Evolutionary conservation across 2,329 filamentous ascomycete species (phyloP).

Genomic region (Cyanodermella asteris): DNA sequence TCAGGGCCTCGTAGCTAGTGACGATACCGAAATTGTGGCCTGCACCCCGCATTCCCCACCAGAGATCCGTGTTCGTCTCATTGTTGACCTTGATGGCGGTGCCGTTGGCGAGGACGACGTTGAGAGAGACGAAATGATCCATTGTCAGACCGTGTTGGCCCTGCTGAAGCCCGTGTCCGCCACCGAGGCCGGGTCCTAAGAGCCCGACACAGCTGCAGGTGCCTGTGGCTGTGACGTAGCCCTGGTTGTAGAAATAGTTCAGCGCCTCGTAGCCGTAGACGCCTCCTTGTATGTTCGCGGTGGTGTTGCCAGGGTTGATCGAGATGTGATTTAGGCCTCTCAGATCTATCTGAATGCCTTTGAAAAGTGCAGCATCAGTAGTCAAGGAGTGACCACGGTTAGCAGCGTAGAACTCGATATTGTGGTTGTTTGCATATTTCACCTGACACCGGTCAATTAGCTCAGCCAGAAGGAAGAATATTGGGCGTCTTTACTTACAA

Average conservation of each 20-base stretch:
- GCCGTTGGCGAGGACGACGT: slow-evolving; percentile 30
- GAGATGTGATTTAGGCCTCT: slow-evolving; percentile 6
- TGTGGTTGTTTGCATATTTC: slow-evolving; percentile 2
- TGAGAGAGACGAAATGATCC: slow-evolving; percentile 30
- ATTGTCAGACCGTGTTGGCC: slow-evolving; percentile 30
- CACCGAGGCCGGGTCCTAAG: slow-evolving; percentile 31
- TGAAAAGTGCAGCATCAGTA: slow-evolving; percentile 8
- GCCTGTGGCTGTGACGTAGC: slow-evolving; percentile 9
- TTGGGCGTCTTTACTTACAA: no score
- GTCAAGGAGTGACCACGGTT: slow-evolving; percentile 3
- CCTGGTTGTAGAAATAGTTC: background rate
- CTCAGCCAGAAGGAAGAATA: no score
- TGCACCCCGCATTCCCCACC: slow-evolving; percentile 34
- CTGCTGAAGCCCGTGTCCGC: slow-evolving; percentile 34
- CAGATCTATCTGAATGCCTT: slow-evolving; percentile 10
- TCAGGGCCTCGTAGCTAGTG: no score
- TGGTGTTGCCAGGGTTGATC: slow-evolving; percentile 1
- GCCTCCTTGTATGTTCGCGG: slow-evolving; percentile 4
- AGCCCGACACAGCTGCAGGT: slow-evolving; percentile 28
- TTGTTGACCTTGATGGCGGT: slow-evolving; percentile 17
- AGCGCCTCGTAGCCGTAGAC: slow-evolving; percentile 1
- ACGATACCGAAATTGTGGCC: slow-evolving; percentile 38
- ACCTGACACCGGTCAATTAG: no score
- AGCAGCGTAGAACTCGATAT: slow-evolving; percentile 3
- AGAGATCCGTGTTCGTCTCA: slow-evolving; percentile 23